These are phyloP conservation scores for Solanum etuberosum DNA, from an alignment of 257 asterid species.

Conservation along the genomic window DNA sequence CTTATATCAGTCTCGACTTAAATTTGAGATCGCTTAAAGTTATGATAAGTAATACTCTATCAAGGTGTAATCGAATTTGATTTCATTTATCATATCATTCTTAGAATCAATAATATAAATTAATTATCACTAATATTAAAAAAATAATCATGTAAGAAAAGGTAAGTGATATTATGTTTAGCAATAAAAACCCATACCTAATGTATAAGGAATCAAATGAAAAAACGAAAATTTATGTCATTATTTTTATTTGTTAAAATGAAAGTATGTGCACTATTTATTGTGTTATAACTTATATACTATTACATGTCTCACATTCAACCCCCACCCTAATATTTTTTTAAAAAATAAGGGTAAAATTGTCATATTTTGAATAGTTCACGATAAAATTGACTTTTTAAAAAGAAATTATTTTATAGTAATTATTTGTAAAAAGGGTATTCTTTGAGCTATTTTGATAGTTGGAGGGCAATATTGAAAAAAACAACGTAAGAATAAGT, in stretches of 20 bases:
- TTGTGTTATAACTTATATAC: background rate
- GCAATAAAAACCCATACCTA: background rate
- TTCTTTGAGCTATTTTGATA: background rate
- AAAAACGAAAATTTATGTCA: background rate
- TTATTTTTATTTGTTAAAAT: background rate
- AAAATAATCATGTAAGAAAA: background rate
- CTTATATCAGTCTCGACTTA: no score
- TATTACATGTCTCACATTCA: background rate
- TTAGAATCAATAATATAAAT: background rate
- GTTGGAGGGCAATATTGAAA: background rate
- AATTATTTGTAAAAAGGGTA: background rate
- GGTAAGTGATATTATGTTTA: background rate
- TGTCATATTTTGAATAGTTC: background rate
- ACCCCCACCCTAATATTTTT: background rate
- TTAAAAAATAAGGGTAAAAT: background rate
- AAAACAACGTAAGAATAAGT: background rate
- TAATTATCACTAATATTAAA: no score
- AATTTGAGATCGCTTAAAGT: no score
- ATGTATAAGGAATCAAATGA: background rate
- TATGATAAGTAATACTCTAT: no score
- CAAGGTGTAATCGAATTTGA: background rate
- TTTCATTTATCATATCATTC: background rate
- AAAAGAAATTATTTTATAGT: background rate
- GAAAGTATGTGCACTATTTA: background rate
- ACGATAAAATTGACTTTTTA: accelerated